Conservation (phyloP, 805 yeast genomes). For the Millerozyma miso region DNA sequence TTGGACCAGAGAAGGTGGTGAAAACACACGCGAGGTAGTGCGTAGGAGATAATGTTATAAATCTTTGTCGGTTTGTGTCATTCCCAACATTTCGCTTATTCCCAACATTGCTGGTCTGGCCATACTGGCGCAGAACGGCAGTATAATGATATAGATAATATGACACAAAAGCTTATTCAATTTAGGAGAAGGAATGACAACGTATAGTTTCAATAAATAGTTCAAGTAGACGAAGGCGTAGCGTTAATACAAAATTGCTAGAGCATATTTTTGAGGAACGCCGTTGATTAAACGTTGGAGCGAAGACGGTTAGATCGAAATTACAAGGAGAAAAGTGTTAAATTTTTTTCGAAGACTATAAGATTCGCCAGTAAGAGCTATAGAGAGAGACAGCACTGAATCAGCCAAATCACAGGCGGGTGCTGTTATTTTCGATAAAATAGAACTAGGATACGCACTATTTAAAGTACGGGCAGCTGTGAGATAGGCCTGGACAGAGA, state of each 20-base stretch:
- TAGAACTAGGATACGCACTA: not conserved
- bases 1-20: too few relatives aligned
- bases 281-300: too few relatives aligned
- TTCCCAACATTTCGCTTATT: slow-evolving; percentile 1
- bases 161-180: not conserved
- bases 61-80: not conserved
- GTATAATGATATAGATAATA: not conserved
- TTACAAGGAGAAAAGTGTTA: not conserved
- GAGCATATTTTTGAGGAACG: not conserved
- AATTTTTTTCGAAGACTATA: not conserved
- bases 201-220: not conserved
- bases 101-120: slow-evolving; percentile 1
- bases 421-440: not conserved
- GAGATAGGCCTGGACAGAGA: not conserved
- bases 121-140: not conserved
- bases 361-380: not conserved
- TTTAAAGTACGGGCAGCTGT: not conserved
- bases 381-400: not conserved
- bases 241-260: not conserved
- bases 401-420: not conserved
- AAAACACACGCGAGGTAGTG: too few relatives aligned
- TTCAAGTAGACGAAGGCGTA: not conserved
- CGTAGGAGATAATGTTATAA: too few relatives aligned
- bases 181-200: not conserved
- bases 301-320: not conserved